A percentile compares a stretch with the other conserved stretches of the same genome.
Evolutionary conservation across 192 early-diverging fungal species (phyloP).

Genomic region (Backusella luteola): DNA sequence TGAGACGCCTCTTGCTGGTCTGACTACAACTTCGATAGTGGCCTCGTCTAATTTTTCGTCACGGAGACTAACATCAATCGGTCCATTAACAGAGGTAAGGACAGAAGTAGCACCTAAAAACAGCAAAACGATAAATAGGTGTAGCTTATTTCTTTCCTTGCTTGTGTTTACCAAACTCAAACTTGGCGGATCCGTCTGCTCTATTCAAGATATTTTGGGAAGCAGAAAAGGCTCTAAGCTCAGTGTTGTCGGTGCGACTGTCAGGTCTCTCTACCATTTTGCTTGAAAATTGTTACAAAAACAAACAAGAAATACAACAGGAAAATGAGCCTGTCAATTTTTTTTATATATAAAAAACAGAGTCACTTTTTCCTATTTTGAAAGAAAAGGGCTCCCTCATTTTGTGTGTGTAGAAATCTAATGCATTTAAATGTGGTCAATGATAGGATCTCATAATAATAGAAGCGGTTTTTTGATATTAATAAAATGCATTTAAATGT

Average conservation of each 20-base stretch:
- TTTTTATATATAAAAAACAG: background rate
- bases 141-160: background rate
- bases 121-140: background rate
- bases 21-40: conserved; percentile 75
- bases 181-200: conserved; percentile 85
- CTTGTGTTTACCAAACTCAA: conserved; percentile 58
- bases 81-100: conserved; percentile 81
- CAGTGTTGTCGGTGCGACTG: conserved; percentile 46
- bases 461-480: no score
- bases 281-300: background rate
- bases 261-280: conserved; percentile 47
- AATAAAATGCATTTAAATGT: no score
- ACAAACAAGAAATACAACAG: background rate
- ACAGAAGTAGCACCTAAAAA: conserved; percentile 66
- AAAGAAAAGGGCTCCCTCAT: background rate
- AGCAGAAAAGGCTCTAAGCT: conserved; percentile 73
- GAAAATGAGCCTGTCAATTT: background rate
- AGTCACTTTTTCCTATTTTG: background rate
- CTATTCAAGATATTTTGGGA: conserved; percentile 67
- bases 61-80: conserved; percentile 77
- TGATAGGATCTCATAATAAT: no score
- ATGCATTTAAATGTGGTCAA: no score
- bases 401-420: no score
- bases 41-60: conserved; percentile 92
- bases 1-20: conserved; percentile 63